These are phyloP conservation scores for Solanum chacoense DNA, from an alignment of 305 asterid species.

Conservation along the genomic window DNA sequence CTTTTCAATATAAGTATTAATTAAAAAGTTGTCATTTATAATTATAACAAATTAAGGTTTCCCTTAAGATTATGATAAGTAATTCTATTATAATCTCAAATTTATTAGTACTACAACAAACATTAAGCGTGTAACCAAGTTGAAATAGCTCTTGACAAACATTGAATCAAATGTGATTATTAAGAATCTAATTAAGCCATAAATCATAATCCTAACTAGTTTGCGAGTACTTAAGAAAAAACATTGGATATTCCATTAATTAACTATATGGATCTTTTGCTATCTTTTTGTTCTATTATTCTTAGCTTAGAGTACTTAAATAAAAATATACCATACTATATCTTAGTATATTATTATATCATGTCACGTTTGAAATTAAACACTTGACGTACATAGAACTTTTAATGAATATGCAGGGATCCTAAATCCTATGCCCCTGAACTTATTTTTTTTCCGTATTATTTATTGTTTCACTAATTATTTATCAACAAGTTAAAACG, in stretches of 20 bases:
- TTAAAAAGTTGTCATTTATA: neutral
- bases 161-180: neutral
- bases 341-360: neutral
- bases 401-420: neutral
- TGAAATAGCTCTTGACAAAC: neutral
- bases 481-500: neutral
- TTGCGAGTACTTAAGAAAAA: neutral
- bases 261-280: neutral
- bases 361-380: neutral
- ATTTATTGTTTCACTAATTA: neutral
- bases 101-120: neutral
- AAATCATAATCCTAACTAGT: neutral
- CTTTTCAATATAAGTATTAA: neutral
- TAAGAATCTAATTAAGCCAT: neutral
- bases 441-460: neutral
- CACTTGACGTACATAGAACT: neutral
- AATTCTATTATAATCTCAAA: neutral
- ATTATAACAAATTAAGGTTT: neutral
- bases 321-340: neutral
- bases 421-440: neutral
- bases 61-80: neutral
- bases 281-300: neutral
- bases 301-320: neutral
- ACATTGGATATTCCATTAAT: neutral
- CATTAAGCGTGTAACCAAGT: neutral